A percentile compares a stretch with the other conserved stretches of the same genome.
Evolutionary conservation across 164 flowering plant genomes (phyloP).

Genomic region (Taxillus chinensis): DNA sequence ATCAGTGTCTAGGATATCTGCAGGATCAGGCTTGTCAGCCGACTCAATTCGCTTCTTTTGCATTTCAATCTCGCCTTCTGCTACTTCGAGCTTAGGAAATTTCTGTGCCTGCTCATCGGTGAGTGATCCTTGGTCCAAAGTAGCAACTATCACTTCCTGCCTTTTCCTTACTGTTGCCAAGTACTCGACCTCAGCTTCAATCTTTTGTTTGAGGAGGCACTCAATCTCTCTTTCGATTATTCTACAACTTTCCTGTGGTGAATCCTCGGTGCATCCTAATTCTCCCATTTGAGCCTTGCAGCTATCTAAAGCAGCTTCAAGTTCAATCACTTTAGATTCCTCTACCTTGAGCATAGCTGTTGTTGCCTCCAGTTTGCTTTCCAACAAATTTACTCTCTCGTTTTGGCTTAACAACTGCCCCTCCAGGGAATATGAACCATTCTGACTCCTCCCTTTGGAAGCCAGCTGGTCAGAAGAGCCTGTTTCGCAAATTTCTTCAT

Average conservation of each 20-base stretch:
- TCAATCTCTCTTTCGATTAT: conserved; percentile 41
- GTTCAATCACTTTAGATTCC: conserved; percentile 34
- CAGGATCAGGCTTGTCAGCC: conserved; percentile 21
- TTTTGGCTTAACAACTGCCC: conserved; percentile 21
- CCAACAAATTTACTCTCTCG: conserved; percentile 24
- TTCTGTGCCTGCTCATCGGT: conserved; percentile 24
- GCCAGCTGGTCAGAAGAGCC: conserved; percentile 20
- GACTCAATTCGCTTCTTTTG: conserved; percentile 30
- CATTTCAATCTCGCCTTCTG: conserved; percentile 24
- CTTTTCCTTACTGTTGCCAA: conserved; percentile 24
- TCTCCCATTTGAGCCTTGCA: conserved; percentile 17
- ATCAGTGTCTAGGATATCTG: conserved; percentile 18
- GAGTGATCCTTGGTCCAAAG: conserved; percentile 15
- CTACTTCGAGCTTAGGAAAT: conserved; percentile 23
- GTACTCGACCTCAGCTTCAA: conserved; percentile 62
- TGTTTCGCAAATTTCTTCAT: conserved; percentile 12
- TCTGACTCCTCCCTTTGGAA: conserved; percentile 16
- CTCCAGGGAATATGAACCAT: conserved; percentile 15
- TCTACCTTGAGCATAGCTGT: conserved; percentile 20
- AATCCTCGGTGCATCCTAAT: conserved; percentile 9
- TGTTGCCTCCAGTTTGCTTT: conserved; percentile 36
- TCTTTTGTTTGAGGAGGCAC: conserved; percentile 33
- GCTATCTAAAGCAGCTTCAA: conserved; percentile 22
- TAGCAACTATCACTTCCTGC: conserved; percentile 22
- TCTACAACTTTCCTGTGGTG: conserved; percentile 10